Evolutionary conservation across 2,329 filamentous ascomycete species (phyloP).

Genomic region (Clonostachys sp.): DNA sequence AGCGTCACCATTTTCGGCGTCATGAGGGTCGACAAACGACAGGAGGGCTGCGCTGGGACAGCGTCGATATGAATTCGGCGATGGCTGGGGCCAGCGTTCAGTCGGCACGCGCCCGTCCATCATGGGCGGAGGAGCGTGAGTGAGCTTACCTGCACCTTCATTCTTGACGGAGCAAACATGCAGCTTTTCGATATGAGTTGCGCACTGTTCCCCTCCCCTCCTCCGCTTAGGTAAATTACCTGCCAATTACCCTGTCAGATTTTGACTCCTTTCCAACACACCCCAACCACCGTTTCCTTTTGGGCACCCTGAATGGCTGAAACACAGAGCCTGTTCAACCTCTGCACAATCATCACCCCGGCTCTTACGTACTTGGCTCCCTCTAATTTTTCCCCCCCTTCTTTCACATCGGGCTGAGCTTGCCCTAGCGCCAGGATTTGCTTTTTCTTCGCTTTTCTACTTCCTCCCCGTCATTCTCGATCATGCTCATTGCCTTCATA

Average conservation of each 20-base stretch:
- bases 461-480: not conserved
- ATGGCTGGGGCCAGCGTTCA: too few relatives aligned
- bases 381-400: constrained; percentile 1
- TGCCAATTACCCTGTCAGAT: not conserved
- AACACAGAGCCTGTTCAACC: not conserved
- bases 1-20: too few relatives aligned
- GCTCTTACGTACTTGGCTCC: not conserved
- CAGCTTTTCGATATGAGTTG: not conserved
- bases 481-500: too few relatives aligned
- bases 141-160: too few relatives aligned
- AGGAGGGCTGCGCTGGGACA: too few relatives aligned
- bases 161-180: too few relatives aligned
- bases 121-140: too few relatives aligned
- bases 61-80: too few relatives aligned
- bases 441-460: too few relatives aligned
- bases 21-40: too few relatives aligned
- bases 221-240: not conserved
- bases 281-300: not conserved
- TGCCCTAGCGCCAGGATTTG: too few relatives aligned
- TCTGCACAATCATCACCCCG: not conserved
- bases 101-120: too few relatives aligned
- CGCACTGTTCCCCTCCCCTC: not conserved
- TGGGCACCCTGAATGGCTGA: not conserved
- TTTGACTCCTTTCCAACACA: not conserved
- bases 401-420: not conserved